Evolutionary conservation across 148 eudicot genomes (phyloP), one percentile per base, ranked within the genome.

Genomic region (Vaccinium macrocarpon): DNA sequence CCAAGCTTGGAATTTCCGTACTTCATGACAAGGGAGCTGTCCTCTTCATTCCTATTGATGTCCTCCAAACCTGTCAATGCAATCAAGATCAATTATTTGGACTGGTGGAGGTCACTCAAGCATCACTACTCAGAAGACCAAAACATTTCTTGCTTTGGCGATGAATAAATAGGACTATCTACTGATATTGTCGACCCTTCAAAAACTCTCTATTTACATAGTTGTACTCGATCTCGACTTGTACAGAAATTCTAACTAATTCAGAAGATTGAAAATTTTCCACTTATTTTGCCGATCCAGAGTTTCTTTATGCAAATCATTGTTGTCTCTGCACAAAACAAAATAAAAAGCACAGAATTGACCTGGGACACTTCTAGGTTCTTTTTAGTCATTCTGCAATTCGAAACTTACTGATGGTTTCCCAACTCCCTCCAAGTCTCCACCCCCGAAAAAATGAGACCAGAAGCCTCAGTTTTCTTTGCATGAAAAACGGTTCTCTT

Each of bases 21-120:
- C 35, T 80, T 19, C 82, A 61, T 80, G 2, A 61, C 82, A 46
- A 42, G 72, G 53, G 82, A 80, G 27, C 68, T 42, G 12, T 6
- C 9, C 10, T 15, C 25, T 6, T 14, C 7, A 51, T 77, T 13
- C 35, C 29, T 49, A 32, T 55, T 56, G 50, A n/a, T 29, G 82
- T 79, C 70, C 80, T 57, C 32, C 32, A 38, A 29, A 79, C 82
- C 70, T 79, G 82, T 35, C 50, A 19, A 79, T 79, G 42, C 21
- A 4, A 78, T 52, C 6, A 52, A 27, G 21, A 25, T 51, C 35
- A 78, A 52, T 52, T 61, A 78, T 27, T 16, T 29, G 32, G 79
- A 76, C 79, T 21, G 56, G 16, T 2, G 8, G 79, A 49, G 79
- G 55, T 32, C 55, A 23, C 23, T 76, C 32, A 49, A 76, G 56